Evolutionary conservation across 2,329 filamentous ascomycete species (phyloP), one percentile per base, ranked within the genome.

Genomic region (Pyrenochaeta sp.): DNA sequence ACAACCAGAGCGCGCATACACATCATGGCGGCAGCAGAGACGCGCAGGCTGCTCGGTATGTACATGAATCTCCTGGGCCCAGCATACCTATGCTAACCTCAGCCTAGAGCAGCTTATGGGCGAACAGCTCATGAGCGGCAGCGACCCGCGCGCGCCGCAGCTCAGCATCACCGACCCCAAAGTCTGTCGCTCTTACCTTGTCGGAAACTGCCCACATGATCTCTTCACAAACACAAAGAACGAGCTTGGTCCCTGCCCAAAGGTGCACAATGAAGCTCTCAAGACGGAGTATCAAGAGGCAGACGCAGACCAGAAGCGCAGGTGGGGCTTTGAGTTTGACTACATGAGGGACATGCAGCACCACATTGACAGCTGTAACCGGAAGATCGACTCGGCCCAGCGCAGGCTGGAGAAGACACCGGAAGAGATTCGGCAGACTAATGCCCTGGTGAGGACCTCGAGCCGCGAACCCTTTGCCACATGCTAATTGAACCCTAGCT

Each of bases 161-260:
- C 86, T 98, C 69, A 90, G 90, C 64, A 90, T 99, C 71, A 95
- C 89, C 58, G 95, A 98, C 78, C 86, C 91, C 52, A 97, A 96
- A 80, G 91, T 97, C 70, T 99, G 95, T 83, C 91, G 92, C 54
- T 97, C 93, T 19, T 98, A 94, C 78, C 86, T 99, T 49, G 93
- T 88, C 62, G 95, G 95, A 70, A 96, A 92, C 58, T 99, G 95
- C 78, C 95, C 95, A 0, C 94, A 98, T 83, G 95, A 99, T 77
- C 92, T 99, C 74, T 99, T 99, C 85, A 99, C 94, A 66, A 99
- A 99, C 81, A 99, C 95, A 45, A 98, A 97, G 82, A 93, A 98
- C 84, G 95, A 99, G 77, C 86, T 98, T 34, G 95, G 95, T 2
- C 86, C 88, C 0, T 99, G 95, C 74, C 87, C 91, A 49, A 95